Evolutionary conservation across 2,329 filamentous ascomycete genomes (phyloP).

Genomic region (Penicillium concentricum): DNA sequence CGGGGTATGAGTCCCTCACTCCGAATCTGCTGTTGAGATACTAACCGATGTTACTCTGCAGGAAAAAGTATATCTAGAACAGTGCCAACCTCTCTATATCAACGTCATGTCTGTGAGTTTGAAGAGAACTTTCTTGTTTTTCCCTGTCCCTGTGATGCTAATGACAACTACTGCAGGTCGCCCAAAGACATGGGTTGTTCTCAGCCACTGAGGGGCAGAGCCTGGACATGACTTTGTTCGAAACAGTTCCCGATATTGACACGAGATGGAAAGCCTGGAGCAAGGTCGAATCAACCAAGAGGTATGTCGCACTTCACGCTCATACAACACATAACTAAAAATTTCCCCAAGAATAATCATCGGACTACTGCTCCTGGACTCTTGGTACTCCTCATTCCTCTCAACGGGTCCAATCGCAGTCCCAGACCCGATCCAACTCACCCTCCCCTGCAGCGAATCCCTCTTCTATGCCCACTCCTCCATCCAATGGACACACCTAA

Average conservation of each 20-base stretch:
- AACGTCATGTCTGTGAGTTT: conserved; percentile 46
- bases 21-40: not conserved
- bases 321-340: conserved; percentile 5
- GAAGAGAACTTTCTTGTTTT: not conserved
- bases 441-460: conserved; percentile 47
- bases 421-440: conserved; percentile 48
- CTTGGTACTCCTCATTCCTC: conserved; percentile 50
- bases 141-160: not conserved
- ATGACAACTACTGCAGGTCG: conserved; percentile 28
- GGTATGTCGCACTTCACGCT: conserved; percentile 23
- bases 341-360: conserved; percentile 40
- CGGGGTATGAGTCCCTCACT: conserved; percentile 29
- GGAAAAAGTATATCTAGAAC: conserved; percentile 47
- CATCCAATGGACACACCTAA: conserved; percentile 38
- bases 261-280: conserved; percentile 54
- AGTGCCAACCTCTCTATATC: conserved; percentile 52
- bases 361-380: conserved; percentile 47
- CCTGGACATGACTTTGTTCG: conserved; percentile 43
- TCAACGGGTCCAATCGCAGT: conserved; percentile 49
- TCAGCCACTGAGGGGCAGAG: conserved; percentile 47
- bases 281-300: conserved; percentile 52
- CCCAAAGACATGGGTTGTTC: conserved; percentile 53
- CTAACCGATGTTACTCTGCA: conserved; percentile 14
- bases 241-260: conserved; percentile 45
- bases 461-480: conserved; percentile 45